Evolutionary conservation across 1,139 yeast species (phyloP), one percentile per base, ranked within the genome.

Genomic region (Spathaspora sp.): DNA sequence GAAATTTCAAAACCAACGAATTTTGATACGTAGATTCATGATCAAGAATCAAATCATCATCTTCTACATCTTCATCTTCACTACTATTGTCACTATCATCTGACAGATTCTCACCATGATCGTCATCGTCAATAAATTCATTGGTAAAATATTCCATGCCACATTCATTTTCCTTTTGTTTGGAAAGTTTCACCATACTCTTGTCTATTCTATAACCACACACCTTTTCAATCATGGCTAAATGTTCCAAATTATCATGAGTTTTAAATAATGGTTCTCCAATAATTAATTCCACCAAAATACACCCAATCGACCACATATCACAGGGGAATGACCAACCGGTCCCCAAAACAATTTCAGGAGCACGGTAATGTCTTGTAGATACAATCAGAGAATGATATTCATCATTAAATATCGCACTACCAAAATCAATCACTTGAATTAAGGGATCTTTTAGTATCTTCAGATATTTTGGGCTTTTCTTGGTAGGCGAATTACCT

Each of bases 211-310:
- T 56, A 41, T 68, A 64, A 17, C 82, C 82, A 38, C 84, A 70
- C 15, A 91, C 80, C 54, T 82, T 83, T 64, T 93, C 95, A 87
- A 95, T 93, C 86, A 95, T 84, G 13, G 96, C 96, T 62, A 95
- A 74, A 67, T 95, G 99, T 64, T 93, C 98, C 48, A 84, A 71
- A 63, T 93, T 91, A 60, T 93, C 97, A 64, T 93, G 97, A 1
- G 98, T 95, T 54, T 89, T 91, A 65, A 93, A 95, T 27, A 95
- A 68, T 0, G 97, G 97, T 57, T 89, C 96, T n/a, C 99, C 99
- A 26, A 95, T 89, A 43, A 89, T 84, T 44, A 95, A 70, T 66
- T 95, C 99, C 10, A 90, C 91, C 39, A 95, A 70, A 13, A 95
- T 90, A 64, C 99, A 91, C 0, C 97, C 99, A 47, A 93, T 78